Base-by-base conservation (phyloP, 768 basidiomycete genomes). In the Russula vinacea region DNA sequence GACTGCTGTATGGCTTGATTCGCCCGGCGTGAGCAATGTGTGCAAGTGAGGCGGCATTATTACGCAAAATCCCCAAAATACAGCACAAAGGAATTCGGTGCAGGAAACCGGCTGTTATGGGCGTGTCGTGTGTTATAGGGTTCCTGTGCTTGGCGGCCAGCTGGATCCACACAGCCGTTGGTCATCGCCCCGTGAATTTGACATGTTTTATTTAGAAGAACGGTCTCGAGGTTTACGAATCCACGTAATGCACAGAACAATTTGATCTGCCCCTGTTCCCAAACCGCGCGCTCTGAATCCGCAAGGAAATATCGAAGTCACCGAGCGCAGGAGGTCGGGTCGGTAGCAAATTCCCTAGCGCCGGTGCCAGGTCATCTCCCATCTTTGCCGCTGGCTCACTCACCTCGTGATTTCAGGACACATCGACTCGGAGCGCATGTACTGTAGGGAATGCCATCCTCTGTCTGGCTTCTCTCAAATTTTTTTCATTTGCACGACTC, bases 241-340 rank as follows among this genome's bases (percentile, higher is more conserved):
- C 45, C 53, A 65, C 64, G 59, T 60, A 65, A 65, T 60, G 32
- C 22, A 26, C 35, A 26, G 22, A 29, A 50, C n/a, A 10, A n/a
- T 11, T 52, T 55, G 19, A n/a, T 49, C 35, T 49, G 39, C 58
- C 52, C 53, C 54, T 37, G 24, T 33, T 47, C 33, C 49, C 32
- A 37, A 33, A 45, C 42, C 47, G 29, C 58, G 52, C 63, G 52
- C 58, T 55, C 58, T 59, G n/a, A 16, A 1, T 13, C 58, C 58
- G 29, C 63, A 64, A 51, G 51, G 56, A 39, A 56, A 64, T 39
- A 53, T 53, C 35, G 16, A 64, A 54, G 35, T 29, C 42, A 6
- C n/a, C 16, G 19, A 35, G 47, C 44, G 26, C 19, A 39, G 24
- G 44, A 29, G 53, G 29, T 29, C 29, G 29, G 58, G 53, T n/a